Percentiles rank a stretch among this genome's conserved stretches.
Conservation (phyloP, 2,329 filamentous ascomycete species). For the Mycosphaerella sp. region DNA sequence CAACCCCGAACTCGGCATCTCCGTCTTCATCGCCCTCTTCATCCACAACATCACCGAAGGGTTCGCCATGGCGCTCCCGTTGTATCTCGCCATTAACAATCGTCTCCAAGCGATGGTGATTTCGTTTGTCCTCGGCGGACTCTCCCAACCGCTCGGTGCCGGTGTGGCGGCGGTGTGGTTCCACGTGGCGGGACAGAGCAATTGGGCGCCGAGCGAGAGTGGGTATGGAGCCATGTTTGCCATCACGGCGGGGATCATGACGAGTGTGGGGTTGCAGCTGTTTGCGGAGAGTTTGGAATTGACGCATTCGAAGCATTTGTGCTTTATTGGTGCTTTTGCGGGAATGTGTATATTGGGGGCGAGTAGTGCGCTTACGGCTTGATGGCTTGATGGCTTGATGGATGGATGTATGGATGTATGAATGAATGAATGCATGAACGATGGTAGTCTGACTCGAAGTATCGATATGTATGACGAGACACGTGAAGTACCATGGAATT, state of each 20-base stretch:
- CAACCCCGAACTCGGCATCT: constrained; percentile 78
- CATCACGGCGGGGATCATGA: constrained; percentile 88
- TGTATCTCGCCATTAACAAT: constrained; percentile 83
- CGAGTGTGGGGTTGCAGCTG: constrained; percentile 80
- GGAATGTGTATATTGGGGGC: constrained; percentile 84
- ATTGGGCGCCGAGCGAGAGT: constrained; percentile 46
- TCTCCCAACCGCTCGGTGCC: constrained; percentile 82
- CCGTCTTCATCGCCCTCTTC: constrained; percentile 90
- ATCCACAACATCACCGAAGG: constrained; percentile 98
- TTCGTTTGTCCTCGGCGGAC: constrained; percentile 74
- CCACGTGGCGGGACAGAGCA: constrained; percentile 54
- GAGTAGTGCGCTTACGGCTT: constrained; percentile 75
- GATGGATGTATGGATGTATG: too few relatives aligned
- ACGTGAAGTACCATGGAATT: too few relatives aligned
- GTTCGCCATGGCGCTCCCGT: constrained; percentile 83
- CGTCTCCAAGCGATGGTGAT: constrained; percentile 76
- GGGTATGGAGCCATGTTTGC: constrained; percentile 80
- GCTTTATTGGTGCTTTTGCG: constrained; percentile 71
- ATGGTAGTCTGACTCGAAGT: too few relatives aligned
- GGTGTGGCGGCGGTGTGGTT: constrained; percentile 83
- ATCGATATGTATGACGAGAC: too few relatives aligned
- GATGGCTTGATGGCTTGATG: neutral
- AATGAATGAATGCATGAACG: too few relatives aligned
- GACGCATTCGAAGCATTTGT: constrained; percentile 70
- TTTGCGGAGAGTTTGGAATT: constrained; percentile 80